Conservation (phyloP, 2,329 filamentous ascomycete genomes). For the Paecilomyces formosus region DNA sequence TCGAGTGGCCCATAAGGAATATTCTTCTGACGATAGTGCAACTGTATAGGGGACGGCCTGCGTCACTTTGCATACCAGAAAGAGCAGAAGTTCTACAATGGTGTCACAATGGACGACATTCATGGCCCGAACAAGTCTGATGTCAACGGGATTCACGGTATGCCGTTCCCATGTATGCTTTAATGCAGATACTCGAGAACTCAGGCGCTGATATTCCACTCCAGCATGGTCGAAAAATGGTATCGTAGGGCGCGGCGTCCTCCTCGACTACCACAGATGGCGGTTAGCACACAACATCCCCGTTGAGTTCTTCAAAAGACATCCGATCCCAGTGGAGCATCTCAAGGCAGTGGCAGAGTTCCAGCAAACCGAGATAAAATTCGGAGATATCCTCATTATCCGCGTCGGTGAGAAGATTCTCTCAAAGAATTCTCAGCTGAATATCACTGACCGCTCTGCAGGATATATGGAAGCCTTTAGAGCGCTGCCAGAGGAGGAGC, state of each 20-base stretch:
- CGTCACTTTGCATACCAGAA: conserved; percentile 10
- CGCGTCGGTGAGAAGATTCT: background rate
- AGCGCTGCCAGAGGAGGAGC: background rate
- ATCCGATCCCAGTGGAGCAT: background rate
- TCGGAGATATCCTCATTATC: background rate
- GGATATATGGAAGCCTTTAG: background rate
- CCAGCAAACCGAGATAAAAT: background rate
- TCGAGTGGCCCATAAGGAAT: background rate
- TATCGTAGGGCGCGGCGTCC: background rate
- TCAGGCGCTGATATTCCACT: background rate
- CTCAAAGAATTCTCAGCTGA: background rate
- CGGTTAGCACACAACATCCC: background rate
- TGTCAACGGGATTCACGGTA: conserved; percentile 11
- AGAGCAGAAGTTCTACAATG: conserved; percentile 10
- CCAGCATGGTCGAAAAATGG: background rate
- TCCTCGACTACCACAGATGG: background rate
- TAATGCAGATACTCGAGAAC: background rate
- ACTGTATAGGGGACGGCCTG: conserved; percentile 7
- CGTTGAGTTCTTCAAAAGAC: background rate
- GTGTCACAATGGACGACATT: conserved; percentile 9
- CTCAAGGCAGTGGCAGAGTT: background rate
- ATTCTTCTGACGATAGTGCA: background rate
- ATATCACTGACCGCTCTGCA: background rate
- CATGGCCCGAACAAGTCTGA: conserved; percentile 5
- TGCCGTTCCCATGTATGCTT: background rate